A percentile compares a stretch with the other conserved stretches of the same genome.
These are phyloP conservation scores for Aspergillus sclerotioniger DNA, from an alignment of 495 filamentous ascomycete genomes.

Conservation along the genomic window DNA sequence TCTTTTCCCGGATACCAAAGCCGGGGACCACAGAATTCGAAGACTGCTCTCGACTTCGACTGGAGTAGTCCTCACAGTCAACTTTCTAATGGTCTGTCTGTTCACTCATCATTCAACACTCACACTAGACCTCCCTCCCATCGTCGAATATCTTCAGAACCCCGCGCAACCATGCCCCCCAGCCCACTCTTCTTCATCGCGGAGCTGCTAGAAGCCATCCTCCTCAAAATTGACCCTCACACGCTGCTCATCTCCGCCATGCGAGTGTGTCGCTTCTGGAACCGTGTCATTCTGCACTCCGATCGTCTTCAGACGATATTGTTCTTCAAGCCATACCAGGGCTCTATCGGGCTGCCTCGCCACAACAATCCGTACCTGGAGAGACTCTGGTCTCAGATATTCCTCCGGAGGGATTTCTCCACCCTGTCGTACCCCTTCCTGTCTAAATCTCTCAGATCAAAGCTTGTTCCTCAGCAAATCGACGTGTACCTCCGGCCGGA, in stretches of 20 bases:
- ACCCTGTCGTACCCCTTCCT: neutral
- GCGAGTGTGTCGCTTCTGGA: constrained; percentile 14
- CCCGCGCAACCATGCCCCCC: too few species aligned
- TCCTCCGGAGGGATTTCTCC: constrained; percentile 1
- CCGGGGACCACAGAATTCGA: too few species aligned
- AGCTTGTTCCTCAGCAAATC: neutral
- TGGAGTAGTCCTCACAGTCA: too few species aligned
- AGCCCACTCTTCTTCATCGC: constrained; percentile 7
- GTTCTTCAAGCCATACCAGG: neutral
- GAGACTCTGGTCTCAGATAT: neutral
- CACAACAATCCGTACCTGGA: neutral
- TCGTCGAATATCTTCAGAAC: too few species aligned
- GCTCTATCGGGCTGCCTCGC: neutral
- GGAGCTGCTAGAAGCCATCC: constrained; percentile 13
- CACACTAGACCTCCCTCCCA: too few species aligned
- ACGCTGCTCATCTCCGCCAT: constrained; percentile 15
- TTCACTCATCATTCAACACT: too few species aligned
- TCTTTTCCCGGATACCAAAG: too few species aligned
- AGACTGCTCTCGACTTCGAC: too few species aligned
- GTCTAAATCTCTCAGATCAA: too few species aligned
- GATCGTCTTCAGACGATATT: neutral
- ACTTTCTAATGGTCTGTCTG: too few species aligned
- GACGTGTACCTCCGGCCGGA: constrained; percentile 3
- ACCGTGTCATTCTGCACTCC: neutral
- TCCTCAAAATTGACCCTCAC: constrained; percentile 8